These are phyloP conservation scores for Saccharomyces paradoxus DNA, from an alignment of 805 yeast genomes.

Conservation along the genomic window DNA sequence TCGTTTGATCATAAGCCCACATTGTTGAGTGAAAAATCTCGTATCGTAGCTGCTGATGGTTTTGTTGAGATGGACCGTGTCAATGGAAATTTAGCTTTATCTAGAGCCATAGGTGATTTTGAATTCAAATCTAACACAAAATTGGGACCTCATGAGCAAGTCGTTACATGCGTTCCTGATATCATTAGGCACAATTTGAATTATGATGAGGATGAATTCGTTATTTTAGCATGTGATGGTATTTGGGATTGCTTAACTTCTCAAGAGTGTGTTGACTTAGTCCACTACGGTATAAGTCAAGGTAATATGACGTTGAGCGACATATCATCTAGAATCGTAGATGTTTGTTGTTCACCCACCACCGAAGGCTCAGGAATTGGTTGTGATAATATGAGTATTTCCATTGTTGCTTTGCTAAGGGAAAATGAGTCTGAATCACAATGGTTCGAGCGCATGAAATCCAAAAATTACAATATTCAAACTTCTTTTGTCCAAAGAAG, in stretches of 20 bases:
- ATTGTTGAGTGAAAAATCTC: constrained; percentile 81
- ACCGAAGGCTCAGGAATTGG: constrained; percentile 92
- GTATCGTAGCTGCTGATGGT: constrained; percentile 97
- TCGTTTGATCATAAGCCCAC: constrained; percentile 87
- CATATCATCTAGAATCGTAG: constrained; percentile 84
- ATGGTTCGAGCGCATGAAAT: constrained; percentile 53
- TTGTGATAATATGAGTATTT: constrained; percentile 94
- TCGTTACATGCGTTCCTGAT: constrained; percentile 91
- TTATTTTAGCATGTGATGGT: constrained; percentile 94
- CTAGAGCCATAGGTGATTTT: constrained; percentile 78
- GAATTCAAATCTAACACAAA: constrained; percentile 68
- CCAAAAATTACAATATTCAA: constrained; percentile 34
- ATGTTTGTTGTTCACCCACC: constrained; percentile 90
- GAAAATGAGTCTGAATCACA: constrained; percentile 44
- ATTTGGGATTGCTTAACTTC: constrained; percentile 96
- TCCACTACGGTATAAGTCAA: constrained; percentile 79
- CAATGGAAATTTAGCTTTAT: constrained; percentile 89
- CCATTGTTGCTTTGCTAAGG: constrained; percentile 70
- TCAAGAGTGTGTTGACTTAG: constrained; percentile 88
- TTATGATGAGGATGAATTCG: constrained; percentile 68
- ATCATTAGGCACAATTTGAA: constrained; percentile 67
- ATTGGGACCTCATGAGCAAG: constrained; percentile 91
- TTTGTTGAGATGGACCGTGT: constrained; percentile 93
- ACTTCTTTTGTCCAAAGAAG: constrained; percentile 41
- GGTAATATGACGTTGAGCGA: constrained; percentile 51